These are phyloP conservation scores for Amborella trichopoda DNA, from an alignment of 164 flowering plant species.

Conservation along the genomic window DNA sequence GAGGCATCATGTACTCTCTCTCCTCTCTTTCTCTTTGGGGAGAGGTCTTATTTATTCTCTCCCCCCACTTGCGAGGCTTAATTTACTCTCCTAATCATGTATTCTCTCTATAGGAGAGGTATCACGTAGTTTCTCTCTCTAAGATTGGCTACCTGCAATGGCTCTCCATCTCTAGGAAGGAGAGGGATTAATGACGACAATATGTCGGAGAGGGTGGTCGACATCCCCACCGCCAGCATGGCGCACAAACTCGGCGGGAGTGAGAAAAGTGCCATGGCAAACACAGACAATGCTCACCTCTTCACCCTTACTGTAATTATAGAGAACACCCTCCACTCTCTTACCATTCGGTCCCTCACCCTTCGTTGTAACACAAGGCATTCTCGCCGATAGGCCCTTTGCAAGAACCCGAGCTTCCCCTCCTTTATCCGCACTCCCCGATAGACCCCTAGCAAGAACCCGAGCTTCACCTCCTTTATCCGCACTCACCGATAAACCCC, in stretches of 20 bases:
- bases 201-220: conserved; percentile 61
- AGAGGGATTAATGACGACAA: conserved; percentile 53
- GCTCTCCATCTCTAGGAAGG: conserved; percentile 5
- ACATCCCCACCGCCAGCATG: conserved; percentile 86
- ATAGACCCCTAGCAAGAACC: not conserved
- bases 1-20: too few relatives aligned
- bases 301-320: conserved; percentile 57
- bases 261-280: conserved; percentile 70
- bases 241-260: conserved; percentile 82
- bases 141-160: too few relatives aligned
- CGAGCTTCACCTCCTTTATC: conserved; percentile 11
- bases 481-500: not conserved
- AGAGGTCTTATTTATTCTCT: too few relatives aligned
- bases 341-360: conserved; percentile 65
- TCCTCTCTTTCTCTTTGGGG: too few relatives aligned
- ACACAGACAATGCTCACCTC: conserved; percentile 79
- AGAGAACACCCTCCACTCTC: conserved; percentile 64
- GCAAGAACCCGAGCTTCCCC: conserved; percentile 12
- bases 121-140: too few relatives aligned
- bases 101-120: too few relatives aligned
- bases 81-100: too few relatives aligned
- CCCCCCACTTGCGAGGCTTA: too few relatives aligned
- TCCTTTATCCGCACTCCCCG: not conserved
- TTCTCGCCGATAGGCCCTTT: conserved; percentile 38
- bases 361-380: conserved; percentile 73